Percentiles rank a stretch among this genome's conserved stretches.
Evolutionary conservation across 2,329 filamentous ascomycete genomes (phyloP).

Genomic region (Dactylella cylindrospora): DNA sequence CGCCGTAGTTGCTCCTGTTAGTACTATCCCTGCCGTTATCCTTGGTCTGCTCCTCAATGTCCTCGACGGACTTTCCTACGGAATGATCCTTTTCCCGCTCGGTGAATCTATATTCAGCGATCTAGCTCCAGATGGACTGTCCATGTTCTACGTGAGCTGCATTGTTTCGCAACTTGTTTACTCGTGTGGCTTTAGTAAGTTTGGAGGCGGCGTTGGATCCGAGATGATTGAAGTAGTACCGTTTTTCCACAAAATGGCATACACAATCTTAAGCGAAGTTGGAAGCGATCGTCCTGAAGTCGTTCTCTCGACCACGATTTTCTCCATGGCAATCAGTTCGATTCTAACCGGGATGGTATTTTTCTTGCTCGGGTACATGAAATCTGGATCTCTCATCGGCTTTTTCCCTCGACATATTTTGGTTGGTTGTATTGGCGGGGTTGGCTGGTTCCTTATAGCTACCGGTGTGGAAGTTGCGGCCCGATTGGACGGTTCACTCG

Average conservation of each 20-base stretch:
- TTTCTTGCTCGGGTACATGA: slow-evolving; percentile 83
- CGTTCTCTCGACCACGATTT: slow-evolving; percentile 90
- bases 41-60: slow-evolving; percentile 89
- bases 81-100: slow-evolving; percentile 83
- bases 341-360: slow-evolving; percentile 89
- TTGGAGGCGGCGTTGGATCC: slow-evolving; percentile 87
- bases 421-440: slow-evolving; percentile 94
- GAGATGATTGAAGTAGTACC: slow-evolving; percentile 70
- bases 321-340: slow-evolving; percentile 85
- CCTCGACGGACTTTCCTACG: slow-evolving; percentile 91
- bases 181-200: slow-evolving; percentile 79
- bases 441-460: slow-evolving; percentile 89
- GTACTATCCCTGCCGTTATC: slow-evolving; percentile 79
- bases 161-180: slow-evolving; percentile 91
- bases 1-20: slow-evolving; percentile 66
- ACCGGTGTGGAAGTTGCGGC: slow-evolving; percentile 94
- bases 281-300: slow-evolving; percentile 79
- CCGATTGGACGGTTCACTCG: slow-evolving; percentile 78
- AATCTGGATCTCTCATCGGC: slow-evolving; percentile 86
- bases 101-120: slow-evolving; percentile 81
- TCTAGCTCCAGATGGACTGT: slow-evolving; percentile 89
- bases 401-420: slow-evolving; percentile 97
- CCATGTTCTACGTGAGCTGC: slow-evolving; percentile 98
- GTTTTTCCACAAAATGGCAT: slow-evolving; percentile 99
- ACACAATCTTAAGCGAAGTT: slow-evolving; percentile 76